Base-by-base conservation (phyloP, 371 early-diverging fungal species). In the Phascolomyces articulosus region DNA sequence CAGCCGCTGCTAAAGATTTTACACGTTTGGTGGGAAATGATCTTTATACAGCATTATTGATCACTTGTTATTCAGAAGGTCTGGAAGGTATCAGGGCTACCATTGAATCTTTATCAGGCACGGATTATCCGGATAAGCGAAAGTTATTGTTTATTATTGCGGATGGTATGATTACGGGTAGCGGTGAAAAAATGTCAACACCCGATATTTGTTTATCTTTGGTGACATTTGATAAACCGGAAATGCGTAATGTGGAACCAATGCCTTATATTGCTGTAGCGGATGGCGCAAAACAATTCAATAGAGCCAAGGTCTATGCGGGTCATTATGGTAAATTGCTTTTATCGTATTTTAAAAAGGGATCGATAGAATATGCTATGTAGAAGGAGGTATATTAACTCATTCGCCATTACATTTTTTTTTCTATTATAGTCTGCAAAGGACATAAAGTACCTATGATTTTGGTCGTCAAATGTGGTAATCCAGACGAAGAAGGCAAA, bases 51-150 rank as follows among this genome's bases (percentile, higher is more conserved):
- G 73, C 87, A 28, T 67, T 92, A 63, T 72, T 93, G 34, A 95
- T 93, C 34, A 93, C 96, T 24, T 94, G 94, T 77, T 98, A 97
- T 74, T 93, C 95, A 8, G 98, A 98, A 72, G 91, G 93, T 68
- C 90, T 90, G 67, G 91, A 89, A 38, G 92, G 93, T 10, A 83
- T 99, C 40, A 83, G 89, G 24, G 86, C 85, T 13, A 99, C 99
- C 11, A 80, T 99, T 47, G 96, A 98, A 67, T 96, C 96, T 29
- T 79, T 99, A 27, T 92, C 94, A 18, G 76, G 72, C 1, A 95
- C 97, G 9, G 90, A 93, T 18, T 96, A 96, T 73, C 87, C 89
- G 11, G 95, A 97, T 72, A 85, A 90, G 55, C 86, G 93, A 56
- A 97, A 97, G 83, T 76, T 99, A 40, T 85, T 99, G 20, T 89